Evolutionary conservation across 2,329 filamentous ascomycete species (phyloP).

Genomic region (Verticillium tricorpus): DNA sequence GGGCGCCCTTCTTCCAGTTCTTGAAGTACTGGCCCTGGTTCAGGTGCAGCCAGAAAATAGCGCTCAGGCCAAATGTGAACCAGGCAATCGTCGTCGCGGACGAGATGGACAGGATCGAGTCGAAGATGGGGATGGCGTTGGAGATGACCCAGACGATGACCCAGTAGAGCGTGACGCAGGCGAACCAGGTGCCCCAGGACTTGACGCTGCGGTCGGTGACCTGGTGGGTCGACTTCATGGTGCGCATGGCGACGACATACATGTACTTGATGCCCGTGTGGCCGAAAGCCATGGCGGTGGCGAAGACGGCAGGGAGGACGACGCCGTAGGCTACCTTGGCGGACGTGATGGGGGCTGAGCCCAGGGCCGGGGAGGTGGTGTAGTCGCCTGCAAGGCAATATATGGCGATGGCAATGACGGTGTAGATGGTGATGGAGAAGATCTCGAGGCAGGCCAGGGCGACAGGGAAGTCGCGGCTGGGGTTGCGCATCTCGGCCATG

Average conservation of each 20-base stretch:
- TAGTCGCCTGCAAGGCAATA: conserved; percentile 26
- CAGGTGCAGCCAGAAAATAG: conserved; percentile 29
- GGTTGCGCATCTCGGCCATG: conserved; percentile 29
- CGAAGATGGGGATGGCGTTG: conserved; percentile 31
- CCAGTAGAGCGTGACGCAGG: conserved; percentile 27
- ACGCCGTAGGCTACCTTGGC: conserved; percentile 28
- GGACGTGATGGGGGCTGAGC: conserved; percentile 23
- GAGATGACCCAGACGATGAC: conserved; percentile 26
- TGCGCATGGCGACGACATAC: conserved; percentile 27
- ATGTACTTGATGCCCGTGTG: conserved; percentile 29
- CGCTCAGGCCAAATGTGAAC: conserved; percentile 29
- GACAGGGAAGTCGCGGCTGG: conserved; percentile 24
- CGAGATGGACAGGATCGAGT: conserved; percentile 30
- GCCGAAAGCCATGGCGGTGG: conserved; percentile 25
- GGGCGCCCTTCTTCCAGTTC: conserved; percentile 20
- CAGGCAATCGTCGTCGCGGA: conserved; percentile 30
- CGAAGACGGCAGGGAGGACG: conserved; percentile 23
- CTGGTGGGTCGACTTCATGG: conserved; percentile 24
- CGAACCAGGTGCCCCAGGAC: conserved; percentile 30
- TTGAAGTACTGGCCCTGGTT: conserved; percentile 26
- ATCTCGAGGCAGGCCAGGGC: conserved; percentile 24
- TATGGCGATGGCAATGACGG: conserved; percentile 24
- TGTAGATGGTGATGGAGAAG: conserved; percentile 26
- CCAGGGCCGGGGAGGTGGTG: conserved; percentile 27
- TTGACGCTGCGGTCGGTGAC: conserved; percentile 26